Base-by-base conservation (phyloP, 2,329 filamentous ascomycete species). In the Fusarium robinianum region DNA sequence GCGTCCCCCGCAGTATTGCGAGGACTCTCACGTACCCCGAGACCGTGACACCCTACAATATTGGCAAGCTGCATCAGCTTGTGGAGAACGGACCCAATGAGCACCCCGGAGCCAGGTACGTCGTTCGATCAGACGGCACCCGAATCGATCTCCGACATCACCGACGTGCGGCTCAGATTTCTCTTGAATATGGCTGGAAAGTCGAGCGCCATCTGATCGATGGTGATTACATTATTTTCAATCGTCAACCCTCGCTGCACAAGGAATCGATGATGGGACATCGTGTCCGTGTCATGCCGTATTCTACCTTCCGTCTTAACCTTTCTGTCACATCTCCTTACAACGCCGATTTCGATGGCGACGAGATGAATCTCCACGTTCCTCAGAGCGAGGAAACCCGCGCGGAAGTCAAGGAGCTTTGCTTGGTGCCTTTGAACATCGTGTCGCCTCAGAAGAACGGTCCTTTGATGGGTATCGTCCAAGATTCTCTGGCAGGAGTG, bases 201-300 rank as follows among this genome's bases (percentile, higher is more conserved):
- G 95, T 99, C 23, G 94, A 99, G 72, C 87, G 94, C 51, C 94
- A 99, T 71, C 83, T 99, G 54, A 85, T 95, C 62, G 90, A 96
- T 63, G 92, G 92, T 45, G 94, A 99, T 70, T 95, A 90, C 57
- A 97, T 99, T 72, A 91, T 99, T 64, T 99, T 99, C 83, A 99
- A 99, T 70, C 94, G 94, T 78, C 94, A 99, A 67, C 94, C 94
- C 1, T 99, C 94, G 23, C 78, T 99, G 63, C 94, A 99, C 79
- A 99, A 99, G 72, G 94, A 99, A 67, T 99, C 94, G 49, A 99
- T 99, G 94, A 99, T 99, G 95, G 94, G 90, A 70, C 94, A 99
- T 72, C 85, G 90, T 61, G 94, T 99, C 53, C 86, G 87, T 49
- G 94, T 99, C 49, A 97, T 99, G 91, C 94, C 94, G 3, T 99